These are phyloP conservation scores for Picochlorum costavermella DNA, from an alignment of 139 green algal species.

Conservation along the genomic window DNA sequence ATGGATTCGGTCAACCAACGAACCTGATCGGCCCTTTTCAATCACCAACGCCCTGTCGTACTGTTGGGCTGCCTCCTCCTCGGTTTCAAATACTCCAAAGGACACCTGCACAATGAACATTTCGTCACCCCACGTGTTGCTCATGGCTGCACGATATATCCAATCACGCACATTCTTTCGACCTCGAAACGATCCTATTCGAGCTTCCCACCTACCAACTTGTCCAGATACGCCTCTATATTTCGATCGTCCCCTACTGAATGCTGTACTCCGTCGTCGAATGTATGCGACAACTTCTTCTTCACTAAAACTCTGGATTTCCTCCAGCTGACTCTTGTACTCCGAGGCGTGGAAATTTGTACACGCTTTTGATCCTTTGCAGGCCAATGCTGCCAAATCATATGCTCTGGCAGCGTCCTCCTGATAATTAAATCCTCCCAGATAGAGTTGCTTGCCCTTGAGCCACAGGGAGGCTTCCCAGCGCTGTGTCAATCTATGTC, in stretches of 20 bases:
- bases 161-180: conserved; percentile 48
- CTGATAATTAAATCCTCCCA: conserved; percentile 51
- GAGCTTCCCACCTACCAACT: conserved; percentile 52
- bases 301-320: conserved; percentile 20
- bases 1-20: not conserved
- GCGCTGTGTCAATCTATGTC: conserved; percentile 46
- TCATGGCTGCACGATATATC: not conserved
- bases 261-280: conserved; percentile 38
- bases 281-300: conserved; percentile 55
- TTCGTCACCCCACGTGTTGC: not conserved
- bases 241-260: conserved; percentile 42
- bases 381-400: conserved; percentile 51
- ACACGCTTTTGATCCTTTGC: conserved; percentile 36
- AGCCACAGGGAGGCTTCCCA: conserved; percentile 63
- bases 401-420: conserved; percentile 45
- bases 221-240: conserved; percentile 57
- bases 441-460: conserved; percentile 46
- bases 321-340: conserved; percentile 31
- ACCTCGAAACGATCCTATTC: conserved; percentile 52
- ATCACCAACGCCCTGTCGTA: conserved; percentile 64
- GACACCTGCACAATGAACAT: conserved; percentile 37
- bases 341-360: conserved; percentile 41
- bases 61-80: conserved; percentile 52
- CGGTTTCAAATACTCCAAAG: conserved; percentile 53
- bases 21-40: conserved; percentile 38